Conservation (phyloP, 495 filamentous ascomycete genomes). For the Friedmanniomyces endolithicus region DNA sequence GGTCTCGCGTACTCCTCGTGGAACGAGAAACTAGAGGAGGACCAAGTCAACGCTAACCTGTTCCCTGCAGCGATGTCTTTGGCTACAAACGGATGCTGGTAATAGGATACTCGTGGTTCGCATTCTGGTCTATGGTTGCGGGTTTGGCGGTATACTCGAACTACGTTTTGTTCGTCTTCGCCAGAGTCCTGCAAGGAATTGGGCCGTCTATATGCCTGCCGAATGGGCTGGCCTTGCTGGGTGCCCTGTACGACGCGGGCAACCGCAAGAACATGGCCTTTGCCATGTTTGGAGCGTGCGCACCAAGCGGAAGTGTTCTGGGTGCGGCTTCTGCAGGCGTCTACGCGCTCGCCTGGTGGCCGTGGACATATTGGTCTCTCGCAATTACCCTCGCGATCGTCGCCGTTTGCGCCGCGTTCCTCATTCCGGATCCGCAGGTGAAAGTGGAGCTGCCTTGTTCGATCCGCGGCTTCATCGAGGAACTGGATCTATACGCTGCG, state of each 20-base stretch:
- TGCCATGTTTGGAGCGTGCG: conserved; percentile 41
- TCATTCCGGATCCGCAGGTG: conserved; percentile 36
- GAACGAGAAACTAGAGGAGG: too few relatives aligned
- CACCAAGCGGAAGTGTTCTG: conserved; percentile 43
- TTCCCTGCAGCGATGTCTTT: conserved; percentile 9
- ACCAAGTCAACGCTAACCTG: too few relatives aligned
- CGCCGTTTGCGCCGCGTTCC: conserved; percentile 31
- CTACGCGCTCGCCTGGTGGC: conserved; percentile 49
- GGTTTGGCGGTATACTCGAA: conserved; percentile 38
- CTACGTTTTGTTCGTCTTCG: conserved; percentile 29
- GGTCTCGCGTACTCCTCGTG: too few relatives aligned
- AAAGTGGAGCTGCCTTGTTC: conserved; percentile 4
- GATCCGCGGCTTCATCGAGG: conserved; percentile 13
- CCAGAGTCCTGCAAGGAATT: conserved; percentile 30
- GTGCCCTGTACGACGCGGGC: conserved; percentile 41
- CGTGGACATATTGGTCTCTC: conserved; percentile 52
- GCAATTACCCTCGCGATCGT: conserved; percentile 35
- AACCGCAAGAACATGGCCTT: conserved; percentile 52
- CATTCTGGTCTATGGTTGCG: conserved; percentile 30
- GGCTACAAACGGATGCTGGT: conserved; percentile 15
- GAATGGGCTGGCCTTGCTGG: conserved; percentile 32
- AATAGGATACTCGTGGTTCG: conserved; percentile 21
- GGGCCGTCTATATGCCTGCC: conserved; percentile 29
- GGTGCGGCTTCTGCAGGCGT: conserved; percentile 45
- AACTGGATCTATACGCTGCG: conserved; percentile 41